Evolutionary conservation across 2,329 filamentous ascomycete genomes (phyloP).

Genomic region (Zymoseptoria ardabiliae): DNA sequence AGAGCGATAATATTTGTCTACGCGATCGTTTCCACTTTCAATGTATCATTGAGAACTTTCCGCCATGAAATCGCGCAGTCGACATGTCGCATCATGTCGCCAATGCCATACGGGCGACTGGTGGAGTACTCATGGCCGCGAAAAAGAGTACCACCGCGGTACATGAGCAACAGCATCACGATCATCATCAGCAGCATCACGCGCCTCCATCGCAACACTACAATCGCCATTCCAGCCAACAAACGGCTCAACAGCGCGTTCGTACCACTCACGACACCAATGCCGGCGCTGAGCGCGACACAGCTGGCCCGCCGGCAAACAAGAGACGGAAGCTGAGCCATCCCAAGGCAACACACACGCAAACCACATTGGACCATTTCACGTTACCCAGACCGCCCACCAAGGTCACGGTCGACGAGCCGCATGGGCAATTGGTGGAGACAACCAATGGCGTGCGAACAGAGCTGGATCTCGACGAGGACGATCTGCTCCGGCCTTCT

Average conservation of each 20-base stretch:
- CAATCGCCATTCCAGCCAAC: not conserved
- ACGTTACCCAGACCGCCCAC: conserved; percentile 32
- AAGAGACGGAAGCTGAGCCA: not conserved
- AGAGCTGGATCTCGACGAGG: conserved; percentile 21
- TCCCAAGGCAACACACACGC: conserved; percentile 4
- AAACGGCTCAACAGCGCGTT: not conserved
- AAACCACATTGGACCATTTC: conserved; percentile 23
- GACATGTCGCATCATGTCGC: not conserved
- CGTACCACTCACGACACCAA: not conserved
- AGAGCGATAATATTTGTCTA: not conserved
- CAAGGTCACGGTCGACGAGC: conserved; percentile 37
- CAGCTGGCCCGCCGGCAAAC: not conserved
- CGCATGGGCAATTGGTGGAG: conserved; percentile 36
- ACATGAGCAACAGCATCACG: not conserved
- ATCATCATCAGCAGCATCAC: not conserved
- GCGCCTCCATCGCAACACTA: not conserved
- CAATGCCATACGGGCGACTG: not conserved
- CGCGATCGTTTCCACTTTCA: not conserved
- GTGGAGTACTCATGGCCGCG: not conserved
- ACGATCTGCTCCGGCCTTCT: conserved; percentile 12
- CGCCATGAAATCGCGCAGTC: not conserved
- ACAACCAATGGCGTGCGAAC: conserved; percentile 37
- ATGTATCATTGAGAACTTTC: not conserved
- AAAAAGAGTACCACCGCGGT: not conserved
- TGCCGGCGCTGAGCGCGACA: not conserved